Evolutionary conservation across 768 basidiomycete genomes (phyloP), one percentile per base, ranked within the genome.

Genomic region (Rhodocollybia butyracea): DNA sequence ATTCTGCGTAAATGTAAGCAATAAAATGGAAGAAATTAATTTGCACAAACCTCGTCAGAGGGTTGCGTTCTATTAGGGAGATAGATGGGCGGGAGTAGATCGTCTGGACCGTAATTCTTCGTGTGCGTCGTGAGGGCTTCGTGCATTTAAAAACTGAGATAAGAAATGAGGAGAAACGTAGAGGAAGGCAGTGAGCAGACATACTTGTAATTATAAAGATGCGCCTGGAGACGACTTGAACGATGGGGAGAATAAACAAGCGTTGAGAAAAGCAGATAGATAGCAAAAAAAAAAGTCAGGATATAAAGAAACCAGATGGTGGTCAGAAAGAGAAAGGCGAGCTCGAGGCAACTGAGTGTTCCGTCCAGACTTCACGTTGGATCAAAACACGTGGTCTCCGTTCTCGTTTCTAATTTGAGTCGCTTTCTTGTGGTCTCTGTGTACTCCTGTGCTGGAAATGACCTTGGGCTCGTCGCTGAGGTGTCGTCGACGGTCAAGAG

Each of bases 131-230:
- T 78, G 73, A 85, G 82, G 77, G 80, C 77, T 74, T 81, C 78
- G 80, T 81, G 82, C 85, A 88, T 88, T 80, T 80, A 81, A 82
- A 80, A 73, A 68, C 74, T 64, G 63, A 66, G 66, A 62, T 63
- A 66, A 43, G 47, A 31, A 30, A 30, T 31, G 47, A 46, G 63
- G 69, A 61, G 52, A 60, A 59, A 55, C 50, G 56, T 47, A 34
- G 21, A 55, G 42, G 64, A 68, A 58, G 66, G 67, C 62, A 58
- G 55, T 57, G 56, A 63, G 59, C 56, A 58, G 34, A 38, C 15
- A 51, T 46, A 55, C 52, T 54, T 62, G 51, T 46, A 56, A 56
- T 61, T 57, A 59, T 51, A 54, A 54, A 50, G 52, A 64, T 53
- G 72, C 72, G 70, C 69, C 68, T 73, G 68, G 72, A n/a, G 71